These are phyloP conservation scores for Backusella parvicylindrica DNA, from an alignment of 192 early-diverging fungal species.

Conservation along the genomic window DNA sequence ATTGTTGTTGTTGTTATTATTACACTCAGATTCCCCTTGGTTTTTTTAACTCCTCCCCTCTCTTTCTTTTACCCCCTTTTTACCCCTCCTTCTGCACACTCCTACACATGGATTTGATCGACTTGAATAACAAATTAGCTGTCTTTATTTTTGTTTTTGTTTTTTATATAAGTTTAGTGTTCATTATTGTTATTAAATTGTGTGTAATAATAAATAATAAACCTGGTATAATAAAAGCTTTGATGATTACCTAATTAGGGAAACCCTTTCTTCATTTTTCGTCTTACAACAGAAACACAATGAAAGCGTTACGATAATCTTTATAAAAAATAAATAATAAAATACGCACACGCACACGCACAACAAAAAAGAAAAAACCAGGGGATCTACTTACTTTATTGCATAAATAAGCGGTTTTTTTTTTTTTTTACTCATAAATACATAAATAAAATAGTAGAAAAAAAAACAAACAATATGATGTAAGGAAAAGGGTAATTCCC, in stretches of 20 bases:
- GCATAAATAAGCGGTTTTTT: not conserved
- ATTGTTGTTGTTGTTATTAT: not conserved
- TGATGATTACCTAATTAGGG: not conserved
- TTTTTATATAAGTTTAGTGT: not conserved
- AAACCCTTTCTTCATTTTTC: not conserved
- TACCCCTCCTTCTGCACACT: not conserved
- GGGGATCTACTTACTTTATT: not conserved
- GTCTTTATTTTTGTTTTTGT: too few relatives aligned
- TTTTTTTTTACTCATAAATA: not conserved
- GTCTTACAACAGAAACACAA: not conserved
- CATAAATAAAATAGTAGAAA: not conserved
- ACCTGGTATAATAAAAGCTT: not conserved
- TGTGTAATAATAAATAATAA: not conserved
- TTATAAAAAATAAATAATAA: not conserved
- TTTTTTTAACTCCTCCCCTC: not conserved
- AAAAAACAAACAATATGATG: not conserved
- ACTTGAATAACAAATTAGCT: not conserved
- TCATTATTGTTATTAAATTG: not conserved
- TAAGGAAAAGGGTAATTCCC: not conserved
- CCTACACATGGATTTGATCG: not conserved
- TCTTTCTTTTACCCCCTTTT: not conserved
- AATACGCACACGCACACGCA: not conserved
- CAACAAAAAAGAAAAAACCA: not conserved
- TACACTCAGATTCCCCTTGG: not conserved
- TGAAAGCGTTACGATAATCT: not conserved